A percentile compares a stretch with the other conserved stretches of the same genome.
Conservation (phyloP, 805 yeast genomes). For the Saturnispora quitensis region DNA sequence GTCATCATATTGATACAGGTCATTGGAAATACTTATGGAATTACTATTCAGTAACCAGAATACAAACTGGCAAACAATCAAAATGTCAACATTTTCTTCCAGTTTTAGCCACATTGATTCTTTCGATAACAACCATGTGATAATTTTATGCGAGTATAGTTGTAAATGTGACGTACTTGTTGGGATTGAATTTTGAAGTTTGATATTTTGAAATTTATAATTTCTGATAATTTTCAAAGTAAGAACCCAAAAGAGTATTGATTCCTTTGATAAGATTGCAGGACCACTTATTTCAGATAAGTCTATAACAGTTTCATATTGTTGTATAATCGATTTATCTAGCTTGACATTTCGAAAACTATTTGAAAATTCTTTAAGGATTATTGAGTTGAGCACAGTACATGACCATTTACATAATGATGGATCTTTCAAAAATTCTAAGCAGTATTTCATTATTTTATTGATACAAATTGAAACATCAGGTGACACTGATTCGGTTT, state of each 20-base stretch:
- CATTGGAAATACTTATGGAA: constrained; percentile 1
- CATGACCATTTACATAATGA: constrained; percentile 26
- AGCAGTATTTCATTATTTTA: constrained; percentile 27
- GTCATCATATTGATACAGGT: neutral
- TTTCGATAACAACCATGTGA: constrained; percentile 36
- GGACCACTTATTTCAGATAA: constrained; percentile 59
- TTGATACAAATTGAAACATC: constrained; percentile 11
- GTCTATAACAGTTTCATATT: constrained; percentile 42
- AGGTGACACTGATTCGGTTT: neutral
- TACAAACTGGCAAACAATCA: constrained; percentile 4
- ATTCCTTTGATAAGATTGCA: constrained; percentile 32
- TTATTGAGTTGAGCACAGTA: constrained; percentile 18
- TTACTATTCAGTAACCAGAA: constrained; percentile 10
- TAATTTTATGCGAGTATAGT: constrained; percentile 24
- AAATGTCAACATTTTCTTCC: neutral
- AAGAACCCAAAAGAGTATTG: constrained; percentile 47
- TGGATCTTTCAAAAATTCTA: constrained; percentile 30
- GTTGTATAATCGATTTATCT: constrained; percentile 37
- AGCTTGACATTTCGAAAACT: neutral
- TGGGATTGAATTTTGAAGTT: constrained; percentile 15
- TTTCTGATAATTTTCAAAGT: constrained; percentile 30
- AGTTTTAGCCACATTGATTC: neutral
- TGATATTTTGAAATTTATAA: constrained; percentile 25
- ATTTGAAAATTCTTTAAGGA: constrained; percentile 3
- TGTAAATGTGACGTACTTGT: constrained; percentile 8